phyloP scores from a whole-genome alignment of 495 filamentous ascomycete genomes.

The Ramalina intermedia region DNA sequence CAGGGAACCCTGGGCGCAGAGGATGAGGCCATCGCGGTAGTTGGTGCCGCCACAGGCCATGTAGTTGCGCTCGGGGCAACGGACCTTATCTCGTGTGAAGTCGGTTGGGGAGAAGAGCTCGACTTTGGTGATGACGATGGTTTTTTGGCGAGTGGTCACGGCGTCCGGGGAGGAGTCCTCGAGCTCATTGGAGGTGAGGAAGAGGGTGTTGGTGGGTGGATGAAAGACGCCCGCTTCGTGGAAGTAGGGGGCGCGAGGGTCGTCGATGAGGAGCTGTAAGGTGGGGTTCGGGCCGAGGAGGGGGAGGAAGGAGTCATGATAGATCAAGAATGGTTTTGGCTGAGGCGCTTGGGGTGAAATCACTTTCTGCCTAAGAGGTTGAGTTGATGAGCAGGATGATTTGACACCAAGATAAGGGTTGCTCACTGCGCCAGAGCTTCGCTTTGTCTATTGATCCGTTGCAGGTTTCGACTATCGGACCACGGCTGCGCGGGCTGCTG shows the following conservation, averaged over 20 bases:
- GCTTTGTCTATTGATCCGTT: constrained; percentile 14
- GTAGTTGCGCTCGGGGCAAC: constrained; percentile 25
- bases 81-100: constrained; percentile 16
- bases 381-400: not conserved
- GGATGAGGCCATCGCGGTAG: constrained; percentile 25
- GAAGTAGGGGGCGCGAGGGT: constrained; percentile 33
- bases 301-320: constrained; percentile 21
- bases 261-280: constrained; percentile 21
- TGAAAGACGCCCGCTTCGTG: constrained; percentile 47
- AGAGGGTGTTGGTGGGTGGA: constrained; percentile 32
- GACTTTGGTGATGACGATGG: constrained; percentile 24
- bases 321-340: constrained; percentile 17
- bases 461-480: constrained; percentile 10
- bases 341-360: constrained; percentile 13
- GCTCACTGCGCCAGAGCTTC: constrained; percentile 17
- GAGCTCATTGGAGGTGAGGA: constrained; percentile 39
- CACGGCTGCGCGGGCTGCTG: constrained; percentile 8
- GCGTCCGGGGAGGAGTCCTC: constrained; percentile 17
- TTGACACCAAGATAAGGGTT: not conserved
- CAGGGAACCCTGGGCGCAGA: constrained; percentile 40
- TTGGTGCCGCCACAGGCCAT: constrained; percentile 43
- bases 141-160: constrained; percentile 20
- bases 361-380: constrained; percentile 4
- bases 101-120: constrained; percentile 18
- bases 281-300: constrained; percentile 21